Conservation (phyloP, 805 yeast genomes). For the Zygoascus biomembranicola region DNA sequence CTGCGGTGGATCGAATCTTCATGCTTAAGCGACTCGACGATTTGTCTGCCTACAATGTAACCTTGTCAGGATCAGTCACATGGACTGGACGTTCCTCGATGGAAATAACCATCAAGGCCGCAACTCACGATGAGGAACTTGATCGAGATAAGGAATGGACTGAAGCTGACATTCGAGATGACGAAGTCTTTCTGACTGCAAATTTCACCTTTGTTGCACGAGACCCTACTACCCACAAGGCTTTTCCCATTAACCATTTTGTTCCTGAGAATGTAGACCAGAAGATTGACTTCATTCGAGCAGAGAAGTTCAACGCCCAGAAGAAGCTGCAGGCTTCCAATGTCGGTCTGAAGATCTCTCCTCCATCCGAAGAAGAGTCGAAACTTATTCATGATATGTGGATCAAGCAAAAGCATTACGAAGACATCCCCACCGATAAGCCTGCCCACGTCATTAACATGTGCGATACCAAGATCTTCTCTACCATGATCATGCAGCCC, state of each 20-base stretch:
- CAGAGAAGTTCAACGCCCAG: conserved; percentile 82
- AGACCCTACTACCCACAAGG: conserved; percentile 84
- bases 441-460: conserved; percentile 53
- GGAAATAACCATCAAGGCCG: conserved; percentile 90
- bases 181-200: conserved; percentile 74
- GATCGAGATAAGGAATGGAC: conserved; percentile 41
- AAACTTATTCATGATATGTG: conserved; percentile 70
- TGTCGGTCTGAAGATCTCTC: conserved; percentile 49
- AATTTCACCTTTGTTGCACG: conserved; percentile 94
- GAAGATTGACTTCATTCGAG: conserved; percentile 77
- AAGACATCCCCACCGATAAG: conserved; percentile 24
- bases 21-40: conserved; percentile 80
- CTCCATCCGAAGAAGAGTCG: conserved; percentile 66
- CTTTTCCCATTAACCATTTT: conserved; percentile 76
- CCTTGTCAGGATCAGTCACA: conserved; percentile 83
- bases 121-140: conserved; percentile 52
- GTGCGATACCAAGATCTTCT: conserved; percentile 61
- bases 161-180: conserved; percentile 52
- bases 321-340: conserved; percentile 71
- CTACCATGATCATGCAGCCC: conserved; percentile 90
- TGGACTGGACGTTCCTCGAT: conserved; percentile 94
- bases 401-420: conserved; percentile 31
- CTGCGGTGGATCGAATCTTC: conserved; percentile 85
- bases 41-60: conserved; percentile 62
- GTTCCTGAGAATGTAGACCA: conserved; percentile 69